Base-by-base conservation (phyloP, 352 stramenopile genomes). In the Phytophthora pseudosyringae region DNA sequence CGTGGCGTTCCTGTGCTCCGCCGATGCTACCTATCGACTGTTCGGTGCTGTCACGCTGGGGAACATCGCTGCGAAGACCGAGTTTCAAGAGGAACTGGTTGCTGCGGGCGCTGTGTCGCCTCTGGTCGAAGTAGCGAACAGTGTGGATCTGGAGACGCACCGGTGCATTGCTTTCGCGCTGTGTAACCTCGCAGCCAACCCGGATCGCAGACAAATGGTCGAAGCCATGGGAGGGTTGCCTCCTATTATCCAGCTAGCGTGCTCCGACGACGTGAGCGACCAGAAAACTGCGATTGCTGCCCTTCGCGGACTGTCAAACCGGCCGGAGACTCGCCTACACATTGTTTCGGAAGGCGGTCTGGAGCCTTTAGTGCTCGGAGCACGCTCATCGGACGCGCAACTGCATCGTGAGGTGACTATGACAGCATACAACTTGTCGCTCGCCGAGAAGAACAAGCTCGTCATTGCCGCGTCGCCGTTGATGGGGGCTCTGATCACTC, bases 11-110 rank as follows among this genome's bases (percentile, higher is more conserved):
- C 75, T 99, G 5, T 99, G 96, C 71, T 98, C 94, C 12, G 90
- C 94, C 1, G 95, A 98, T 66, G 87, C 93, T 12, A 98, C 93
- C 5, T 98, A 98, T 75, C 81, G 94, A 29, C 80, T 99, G 26
- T 99, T 99, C 73, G 97, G 96, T 26, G 95, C 96, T 12, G 89
- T 99, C 5, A 89, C 96, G 8, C 81, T 99, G n/a, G 95, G 97
- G 3, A 99, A 99, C 69, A 90, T 99, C 57, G 96, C 96, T 38
- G 81, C 86, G 25, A 89, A 82, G 36, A 59, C 63, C 4, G 74
- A 86, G 41, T 87, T 93, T 59, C 86, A 96, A 35, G 83, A 94
- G 12, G 80, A 90, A 29, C 51, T 98, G 10, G 80, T 98, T 33
- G 64, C 83, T 7, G 88, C 82, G 18, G 94, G 94, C 5, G 95